phyloP scores from a whole-genome alignment of 371 early-diverging fungal genomes.

The Synchytrium microbalum region DNA sequence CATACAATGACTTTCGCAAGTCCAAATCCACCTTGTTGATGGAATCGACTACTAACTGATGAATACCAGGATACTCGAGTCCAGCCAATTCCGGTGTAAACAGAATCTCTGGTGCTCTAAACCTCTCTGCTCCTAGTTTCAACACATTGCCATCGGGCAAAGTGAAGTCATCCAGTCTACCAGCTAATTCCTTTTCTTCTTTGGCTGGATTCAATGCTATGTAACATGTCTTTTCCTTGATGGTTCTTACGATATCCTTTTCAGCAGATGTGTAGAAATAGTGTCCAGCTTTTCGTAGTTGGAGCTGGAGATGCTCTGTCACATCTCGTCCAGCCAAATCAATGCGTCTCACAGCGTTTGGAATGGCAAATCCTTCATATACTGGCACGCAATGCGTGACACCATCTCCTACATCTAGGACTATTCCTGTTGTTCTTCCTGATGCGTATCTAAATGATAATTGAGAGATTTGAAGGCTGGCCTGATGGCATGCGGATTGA shows the following conservation, averaged over 20 bases:
- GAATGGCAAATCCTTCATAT: slow-evolving; percentile 92
- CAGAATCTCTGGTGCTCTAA: slow-evolving; percentile 73
- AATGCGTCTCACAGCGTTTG: slow-evolving; percentile 83
- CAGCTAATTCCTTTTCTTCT: slow-evolving; percentile 70
- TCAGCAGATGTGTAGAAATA: slow-evolving; percentile 86
- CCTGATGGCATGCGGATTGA: background rate
- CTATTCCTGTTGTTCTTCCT: slow-evolving; percentile 93
- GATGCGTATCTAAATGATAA: slow-evolving; percentile 62
- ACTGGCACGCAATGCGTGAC: slow-evolving; percentile 90
- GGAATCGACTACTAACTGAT: slow-evolving; percentile 80
- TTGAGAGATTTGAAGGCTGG: background rate
- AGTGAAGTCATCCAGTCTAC: slow-evolving; percentile 61
- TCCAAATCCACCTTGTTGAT: slow-evolving; percentile 88
- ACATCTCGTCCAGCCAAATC: slow-evolving; percentile 92
- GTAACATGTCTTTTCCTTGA: slow-evolving; percentile 94
- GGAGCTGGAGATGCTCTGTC: slow-evolving; percentile 77
- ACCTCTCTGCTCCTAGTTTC: slow-evolving; percentile 77
- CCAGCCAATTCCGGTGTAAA: slow-evolving; percentile 84
- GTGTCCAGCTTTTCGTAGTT: slow-evolving; percentile 81
- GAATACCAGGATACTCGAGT: slow-evolving; percentile 80
- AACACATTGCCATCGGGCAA: slow-evolving; percentile 89
- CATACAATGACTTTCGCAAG: slow-evolving; percentile 75
- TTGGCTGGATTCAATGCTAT: slow-evolving; percentile 79
- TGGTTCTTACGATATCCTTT: slow-evolving; percentile 83
- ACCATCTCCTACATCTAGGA: slow-evolving; percentile 90